Evolutionary conservation across 2,329 filamentous ascomycete species (phyloP).

Genomic region (Raffaelea albimanens): DNA sequence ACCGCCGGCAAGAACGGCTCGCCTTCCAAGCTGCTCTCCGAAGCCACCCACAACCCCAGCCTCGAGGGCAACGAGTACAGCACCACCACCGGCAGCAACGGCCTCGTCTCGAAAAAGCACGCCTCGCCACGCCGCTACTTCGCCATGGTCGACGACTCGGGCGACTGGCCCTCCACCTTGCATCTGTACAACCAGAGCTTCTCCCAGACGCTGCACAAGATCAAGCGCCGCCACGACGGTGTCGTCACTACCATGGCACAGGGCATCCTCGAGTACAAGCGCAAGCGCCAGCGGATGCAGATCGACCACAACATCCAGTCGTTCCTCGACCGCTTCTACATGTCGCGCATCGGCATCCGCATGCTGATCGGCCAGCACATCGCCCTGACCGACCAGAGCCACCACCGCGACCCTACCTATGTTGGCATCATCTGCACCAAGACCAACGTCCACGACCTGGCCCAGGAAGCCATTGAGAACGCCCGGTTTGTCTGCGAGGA

Average conservation of each 20-base stretch:
- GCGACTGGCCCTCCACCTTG: conserved; percentile 88
- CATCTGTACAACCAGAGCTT: conserved; percentile 92
- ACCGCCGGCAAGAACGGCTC: conserved; percentile 41
- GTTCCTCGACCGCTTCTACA: conserved; percentile 98
- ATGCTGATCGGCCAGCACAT: conserved; percentile 99
- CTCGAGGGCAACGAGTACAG: conserved; percentile 74
- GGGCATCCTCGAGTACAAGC: conserved; percentile 96
- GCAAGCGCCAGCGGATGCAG: conserved; percentile 90
- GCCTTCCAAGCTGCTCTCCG: conserved; percentile 55
- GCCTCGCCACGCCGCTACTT: conserved; percentile 68
- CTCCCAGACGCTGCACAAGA: conserved; percentile 77
- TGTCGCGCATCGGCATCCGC: conserved; percentile 97
- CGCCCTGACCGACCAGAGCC: conserved; percentile 85
- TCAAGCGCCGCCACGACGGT: conserved; percentile 92
- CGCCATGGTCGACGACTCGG: conserved; percentile 77
- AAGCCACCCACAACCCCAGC: conserved; percentile 84
- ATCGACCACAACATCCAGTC: conserved; percentile 96
- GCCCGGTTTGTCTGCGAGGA: conserved; percentile 98
- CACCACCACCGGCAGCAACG: conserved; percentile 12
- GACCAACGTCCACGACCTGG: conserved; percentile 90
- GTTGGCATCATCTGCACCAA: conserved; percentile 99
- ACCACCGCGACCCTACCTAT: conserved; percentile 83
- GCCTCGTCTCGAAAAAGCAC: conserved; percentile 30
- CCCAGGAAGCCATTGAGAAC: conserved; percentile 96
- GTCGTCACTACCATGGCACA: conserved; percentile 98